Percentiles rank a stretch among this genome's conserved stretches.
Conservation (phyloP, 192 early-diverging fungal genomes). For the Lobosporangium transversale region DNA sequence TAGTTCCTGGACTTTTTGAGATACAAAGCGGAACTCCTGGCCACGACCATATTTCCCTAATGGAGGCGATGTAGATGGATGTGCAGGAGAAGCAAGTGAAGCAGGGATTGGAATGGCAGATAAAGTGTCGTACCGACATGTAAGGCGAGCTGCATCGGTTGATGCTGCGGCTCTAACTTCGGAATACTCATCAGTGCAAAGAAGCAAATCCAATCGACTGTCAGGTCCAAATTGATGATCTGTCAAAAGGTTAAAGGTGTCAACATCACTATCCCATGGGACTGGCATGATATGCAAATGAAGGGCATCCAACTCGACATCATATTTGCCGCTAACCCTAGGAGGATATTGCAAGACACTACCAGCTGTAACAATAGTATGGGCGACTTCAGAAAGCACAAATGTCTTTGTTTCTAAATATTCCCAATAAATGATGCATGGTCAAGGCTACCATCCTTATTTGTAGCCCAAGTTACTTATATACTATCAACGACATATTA, state of each 20-base stretch:
- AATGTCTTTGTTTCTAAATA: conserved; percentile 22
- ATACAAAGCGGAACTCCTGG: conserved; percentile 28
- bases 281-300: conserved; percentile 57
- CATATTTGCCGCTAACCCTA: conserved; percentile 9
- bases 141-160: conserved; percentile 10
- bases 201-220: conserved; percentile 53
- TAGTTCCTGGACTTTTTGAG: conserved; percentile 18
- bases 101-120: conserved; percentile 33
- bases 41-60: conserved; percentile 12
- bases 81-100: conserved; percentile 11
- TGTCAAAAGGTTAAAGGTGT: conserved; percentile 59
- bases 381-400: conserved; percentile 5
- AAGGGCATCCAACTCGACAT: conserved; percentile 2
- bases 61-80: conserved; percentile 4
- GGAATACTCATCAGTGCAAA: conserved; percentile 54
- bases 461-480: neutral
- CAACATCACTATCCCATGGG: conserved; percentile 22
- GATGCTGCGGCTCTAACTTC: conserved; percentile 2
- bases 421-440: too few species aligned
- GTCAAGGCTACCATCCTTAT: too few species aligned
- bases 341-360: conserved; percentile 14
- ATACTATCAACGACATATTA: neutral
- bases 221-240: conserved; percentile 48
- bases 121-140: conserved; percentile 18
- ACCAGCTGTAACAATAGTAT: conserved; percentile 20